phyloP scores from a whole-genome alignment of 2,329 filamentous ascomycete genomes.

The Exophiala phaeomuriformis region DNA sequence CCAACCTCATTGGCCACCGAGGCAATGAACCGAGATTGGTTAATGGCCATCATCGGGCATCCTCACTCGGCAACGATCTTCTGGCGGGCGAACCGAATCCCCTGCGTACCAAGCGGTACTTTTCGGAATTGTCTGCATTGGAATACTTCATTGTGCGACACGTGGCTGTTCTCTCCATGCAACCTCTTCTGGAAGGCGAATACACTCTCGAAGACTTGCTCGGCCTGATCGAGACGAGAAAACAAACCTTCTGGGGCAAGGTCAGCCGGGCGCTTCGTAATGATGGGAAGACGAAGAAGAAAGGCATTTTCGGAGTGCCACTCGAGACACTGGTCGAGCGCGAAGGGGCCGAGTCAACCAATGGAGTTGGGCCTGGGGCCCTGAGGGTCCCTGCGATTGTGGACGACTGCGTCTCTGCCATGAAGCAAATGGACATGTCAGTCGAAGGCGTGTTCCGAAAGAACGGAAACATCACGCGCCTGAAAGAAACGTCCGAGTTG shows the following conservation, averaged over 20 bases:
- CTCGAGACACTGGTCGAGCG: conserved; percentile 84
- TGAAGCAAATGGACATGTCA: conserved; percentile 98
- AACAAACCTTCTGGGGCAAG: conserved; percentile 95
- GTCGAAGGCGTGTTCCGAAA: conserved; percentile 98
- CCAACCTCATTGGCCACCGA: conserved; percentile 56
- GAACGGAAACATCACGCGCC: conserved; percentile 94
- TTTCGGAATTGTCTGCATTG: conserved; percentile 87
- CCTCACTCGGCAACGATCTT: conserved; percentile 50
- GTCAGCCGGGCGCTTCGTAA: conserved; percentile 94
- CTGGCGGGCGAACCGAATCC: conserved; percentile 47
- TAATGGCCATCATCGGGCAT: conserved; percentile 61
- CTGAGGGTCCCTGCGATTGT: conserved; percentile 86
- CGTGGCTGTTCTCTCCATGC: conserved; percentile 89
- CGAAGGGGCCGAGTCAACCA: conserved; percentile 94
- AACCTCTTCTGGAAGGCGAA: conserved; percentile 78
- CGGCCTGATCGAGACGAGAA: conserved; percentile 84
- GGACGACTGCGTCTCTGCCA: conserved; percentile 88
- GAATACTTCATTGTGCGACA: conserved; percentile 98
- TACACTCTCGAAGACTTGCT: conserved; percentile 93
- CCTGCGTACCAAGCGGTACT: conserved; percentile 67
- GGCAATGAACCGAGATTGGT: conserved; percentile 53
- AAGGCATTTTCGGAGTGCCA: conserved; percentile 85
- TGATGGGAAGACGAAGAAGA: conserved; percentile 73
- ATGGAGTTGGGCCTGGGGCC: conserved; percentile 86
- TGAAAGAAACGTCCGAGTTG: conserved; percentile 75